Base-by-base conservation (phyloP, 495 filamentous ascomycete genomes). In the Aspergillus nanangensis region DNA sequence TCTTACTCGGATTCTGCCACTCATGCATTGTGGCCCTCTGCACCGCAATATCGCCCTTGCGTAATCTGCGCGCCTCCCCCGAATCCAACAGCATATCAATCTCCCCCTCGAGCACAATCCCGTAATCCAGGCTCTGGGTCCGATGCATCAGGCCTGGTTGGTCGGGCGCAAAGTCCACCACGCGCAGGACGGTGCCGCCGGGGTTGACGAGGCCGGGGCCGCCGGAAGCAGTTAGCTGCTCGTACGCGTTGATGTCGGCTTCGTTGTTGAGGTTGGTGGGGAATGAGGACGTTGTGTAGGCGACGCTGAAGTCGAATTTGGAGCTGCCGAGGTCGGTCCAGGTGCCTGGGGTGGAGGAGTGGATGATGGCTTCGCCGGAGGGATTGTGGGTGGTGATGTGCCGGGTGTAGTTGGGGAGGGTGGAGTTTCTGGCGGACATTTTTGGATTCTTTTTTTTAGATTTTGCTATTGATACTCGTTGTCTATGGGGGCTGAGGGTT, bases 1-100 rank as follows among this genome's bases (percentile, higher is more conserved):
- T 64, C 38, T 48, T 23, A 47, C 61, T 70, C 33, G 55, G 47
- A 50, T 73, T 73, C 20, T 57, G 36, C 70, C 70, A 73, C n/a
- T 56, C 68, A 53, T 73, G 70, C 55, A 63, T 69, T 15, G 70
- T 71, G 35, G 77, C 76, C 47, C 83, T 75, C 36, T 88, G 77
- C 53, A 87, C 64, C 45, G 86, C 84, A 14, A 86, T 79, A 58
- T 90, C 86, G 18, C 82, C 79, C 34, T 84, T 83, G 52, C 83
- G 76, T 65, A 89, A 43, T 52, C 81, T 53, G 38, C 81, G 80
- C 46, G 78, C 79, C 3, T 74, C 67, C n/a, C 70, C 74, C 0
- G 79, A 76, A 60, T 90, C 84, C 36, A 71, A 77, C 76, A 86
- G 81, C 66, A 90, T 87, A 58, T 90, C 87, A 38, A 92, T 32